Conservation (phyloP, 441 rosid genomes). For the Pelargonium cotyledonis region DNA sequence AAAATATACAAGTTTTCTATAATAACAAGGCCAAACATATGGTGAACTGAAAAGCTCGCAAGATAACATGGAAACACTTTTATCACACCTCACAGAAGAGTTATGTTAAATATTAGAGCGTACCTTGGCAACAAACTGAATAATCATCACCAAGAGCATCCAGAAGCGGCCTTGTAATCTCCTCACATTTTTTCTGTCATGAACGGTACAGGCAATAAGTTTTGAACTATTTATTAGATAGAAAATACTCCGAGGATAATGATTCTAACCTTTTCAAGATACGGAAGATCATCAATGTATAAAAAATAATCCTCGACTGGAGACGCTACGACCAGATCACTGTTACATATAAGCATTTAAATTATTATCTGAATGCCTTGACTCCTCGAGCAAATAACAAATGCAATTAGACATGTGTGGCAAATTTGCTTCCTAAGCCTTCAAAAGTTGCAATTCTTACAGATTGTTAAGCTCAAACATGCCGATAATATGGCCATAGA, state of each 20-base stretch:
- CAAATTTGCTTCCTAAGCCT: neutral
- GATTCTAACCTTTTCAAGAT: constrained; percentile 51
- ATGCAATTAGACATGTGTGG: neutral
- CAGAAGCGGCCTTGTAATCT: constrained; percentile 47
- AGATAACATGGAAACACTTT: too few species aligned
- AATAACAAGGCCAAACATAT: too few species aligned
- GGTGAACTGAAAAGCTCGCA: too few species aligned
- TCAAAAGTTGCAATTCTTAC: constrained; percentile 39
- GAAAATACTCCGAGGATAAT: constrained; percentile 4
- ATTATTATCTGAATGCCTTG: constrained; percentile 13
- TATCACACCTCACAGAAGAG: too few species aligned
- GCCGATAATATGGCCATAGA: constrained; percentile 83
- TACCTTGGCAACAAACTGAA: constrained; percentile 77
- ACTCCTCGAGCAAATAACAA: neutral
- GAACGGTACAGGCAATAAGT: constrained; percentile 1
- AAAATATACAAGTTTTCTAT: too few species aligned
- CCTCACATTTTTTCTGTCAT: constrained; percentile 51
- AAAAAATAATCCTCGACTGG: constrained; percentile 88
- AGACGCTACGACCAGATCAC: constrained; percentile 92
- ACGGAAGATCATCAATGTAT: constrained; percentile 62
- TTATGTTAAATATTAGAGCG: neutral
- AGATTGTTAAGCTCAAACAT: constrained; percentile 95
- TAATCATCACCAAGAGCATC: constrained; percentile 81
- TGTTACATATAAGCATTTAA: constrained; percentile 33
- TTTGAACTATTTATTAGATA: constrained; percentile 2